These are phyloP conservation scores for Lodderomyces jiufengensis DNA, from an alignment of 1,139 yeast species.

Conservation along the genomic window DNA sequence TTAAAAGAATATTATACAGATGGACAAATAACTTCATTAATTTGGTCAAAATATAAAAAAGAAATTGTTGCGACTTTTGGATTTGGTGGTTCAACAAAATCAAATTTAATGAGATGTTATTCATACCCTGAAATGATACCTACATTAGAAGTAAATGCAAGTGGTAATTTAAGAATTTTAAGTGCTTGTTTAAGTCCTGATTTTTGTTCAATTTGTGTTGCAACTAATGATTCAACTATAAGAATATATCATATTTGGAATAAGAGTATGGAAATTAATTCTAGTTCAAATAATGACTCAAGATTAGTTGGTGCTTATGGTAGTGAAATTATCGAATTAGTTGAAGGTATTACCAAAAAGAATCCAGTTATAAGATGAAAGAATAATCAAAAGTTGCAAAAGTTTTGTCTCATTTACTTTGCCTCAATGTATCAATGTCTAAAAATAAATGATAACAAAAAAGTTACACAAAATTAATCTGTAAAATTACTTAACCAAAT, in stretches of 20 bases:
- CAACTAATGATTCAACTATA: slow-evolving; percentile 73
- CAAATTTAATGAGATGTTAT: slow-evolving; percentile 51
- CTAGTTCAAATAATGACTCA: slow-evolving; percentile 27
- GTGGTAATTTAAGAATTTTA: slow-evolving; percentile 53
- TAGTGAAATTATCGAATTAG: slow-evolving; percentile 54
- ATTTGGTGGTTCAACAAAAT: slow-evolving; percentile 52
- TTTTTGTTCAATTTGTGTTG: slow-evolving; percentile 58
- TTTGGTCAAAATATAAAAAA: slow-evolving; percentile 65
- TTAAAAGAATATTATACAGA: slow-evolving; percentile 52
- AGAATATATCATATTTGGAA: slow-evolving; percentile 73
- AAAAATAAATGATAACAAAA: no score
- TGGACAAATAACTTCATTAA: slow-evolving; percentile 74
- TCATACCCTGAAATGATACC: slow-evolving; percentile 62
- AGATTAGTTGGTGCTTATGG: slow-evolving; percentile 43
- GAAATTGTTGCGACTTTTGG: slow-evolving; percentile 82
- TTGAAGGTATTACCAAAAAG: slow-evolving; percentile 45
- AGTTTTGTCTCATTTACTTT: background rate
- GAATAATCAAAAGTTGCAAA: background rate
- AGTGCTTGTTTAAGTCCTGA: slow-evolving; percentile 69
- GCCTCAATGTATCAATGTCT: background rate
- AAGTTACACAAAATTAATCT: no score
- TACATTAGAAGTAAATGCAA: slow-evolving; percentile 48
- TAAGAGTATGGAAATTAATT: slow-evolving; percentile 13
- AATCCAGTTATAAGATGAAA: slow-evolving; percentile 13
- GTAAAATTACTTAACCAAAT: no score